Conservation (phyloP, 2,329 filamentous ascomycete genomes). For the Xylaria hypoxylon region DNA sequence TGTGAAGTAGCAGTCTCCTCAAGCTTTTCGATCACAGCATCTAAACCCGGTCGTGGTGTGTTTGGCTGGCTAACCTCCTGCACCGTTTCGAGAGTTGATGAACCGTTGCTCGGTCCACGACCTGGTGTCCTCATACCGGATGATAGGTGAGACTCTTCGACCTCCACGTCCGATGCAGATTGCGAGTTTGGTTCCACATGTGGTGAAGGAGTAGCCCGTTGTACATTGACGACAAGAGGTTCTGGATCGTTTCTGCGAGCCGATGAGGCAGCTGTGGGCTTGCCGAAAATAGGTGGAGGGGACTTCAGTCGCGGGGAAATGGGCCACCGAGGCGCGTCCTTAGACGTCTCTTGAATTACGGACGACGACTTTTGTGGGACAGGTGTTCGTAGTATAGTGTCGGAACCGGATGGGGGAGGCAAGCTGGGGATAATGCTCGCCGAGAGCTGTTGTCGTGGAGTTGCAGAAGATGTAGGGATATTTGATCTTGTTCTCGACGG, state of each 20-base stretch:
- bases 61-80: slow-evolving; percentile 86
- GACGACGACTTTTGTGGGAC: slow-evolving; percentile 72
- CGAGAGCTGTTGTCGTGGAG: slow-evolving; percentile 73
- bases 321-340: slow-evolving; percentile 77
- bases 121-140: slow-evolving; percentile 70
- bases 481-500: slow-evolving; percentile 66
- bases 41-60: slow-evolving; percentile 67
- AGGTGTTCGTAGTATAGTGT: slow-evolving; percentile 70
- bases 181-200: slow-evolving; percentile 55
- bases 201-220: slow-evolving; percentile 61
- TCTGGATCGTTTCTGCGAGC: slow-evolving; percentile 62
- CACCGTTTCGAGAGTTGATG: slow-evolving; percentile 83
- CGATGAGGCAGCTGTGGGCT: slow-evolving; percentile 49
- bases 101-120: slow-evolving; percentile 68
- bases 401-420: slow-evolving; percentile 65
- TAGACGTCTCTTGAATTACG: slow-evolving; percentile 60
- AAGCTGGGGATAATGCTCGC: slow-evolving; percentile 75
- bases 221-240: slow-evolving; percentile 64
- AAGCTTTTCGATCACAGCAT: slow-evolving; percentile 63
- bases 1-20: slow-evolving; percentile 62
- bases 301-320: slow-evolving; percentile 81
- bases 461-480: slow-evolving; percentile 69
- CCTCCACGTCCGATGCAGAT: slow-evolving; percentile 62
- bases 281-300: slow-evolving; percentile 71
- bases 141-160: slow-evolving; percentile 61